Percentiles rank a stretch among this genome's conserved stretches.
Evolutionary conservation across 2,329 filamentous ascomycete genomes (phyloP).

Genomic region (Penicillium vulpinum): DNA sequence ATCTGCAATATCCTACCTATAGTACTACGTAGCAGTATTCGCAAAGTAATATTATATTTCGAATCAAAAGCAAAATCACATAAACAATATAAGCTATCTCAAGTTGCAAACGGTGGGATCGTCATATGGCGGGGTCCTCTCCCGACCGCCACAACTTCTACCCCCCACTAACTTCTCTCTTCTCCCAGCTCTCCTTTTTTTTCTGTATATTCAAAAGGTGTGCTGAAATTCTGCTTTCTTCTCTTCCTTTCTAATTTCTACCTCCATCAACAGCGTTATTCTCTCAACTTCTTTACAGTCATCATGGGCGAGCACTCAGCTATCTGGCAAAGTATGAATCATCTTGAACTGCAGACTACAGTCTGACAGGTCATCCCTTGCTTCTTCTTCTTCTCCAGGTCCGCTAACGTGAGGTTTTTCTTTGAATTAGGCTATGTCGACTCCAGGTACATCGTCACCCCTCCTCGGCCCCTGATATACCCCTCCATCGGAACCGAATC

Average conservation of each 20-base stretch:
- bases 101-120: slow-evolving; percentile 11
- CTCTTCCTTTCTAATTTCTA: background rate
- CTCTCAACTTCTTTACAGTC: slow-evolving; percentile 10
- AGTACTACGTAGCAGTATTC: too few relatives aligned
- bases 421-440: slow-evolving; percentile 58
- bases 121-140: slow-evolving; percentile 15
- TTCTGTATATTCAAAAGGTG: slow-evolving; percentile 14
- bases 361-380: background rate
- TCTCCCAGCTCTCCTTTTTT: slow-evolving; percentile 8
- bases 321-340: slow-evolving; percentile 37
- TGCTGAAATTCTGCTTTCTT: background rate
- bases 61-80: background rate
- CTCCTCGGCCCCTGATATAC: background rate
- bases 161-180: slow-evolving; percentile 8
- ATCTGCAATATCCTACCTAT: background rate
- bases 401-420: slow-evolving; percentile 19
- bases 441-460: slow-evolving; percentile 52
- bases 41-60: background rate
- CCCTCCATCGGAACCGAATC: slow-evolving; percentile 8
- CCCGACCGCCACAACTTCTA: slow-evolving; percentile 11
- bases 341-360: background rate
- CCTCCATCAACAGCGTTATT: slow-evolving; percentile 5
- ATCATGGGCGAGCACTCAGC: slow-evolving; percentile 40
- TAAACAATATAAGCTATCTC: background rate
- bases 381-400: slow-evolving; percentile 4